Conservation (phyloP, 192 early-diverging fungal genomes). For the Entomortierella beljakovae region DNA sequence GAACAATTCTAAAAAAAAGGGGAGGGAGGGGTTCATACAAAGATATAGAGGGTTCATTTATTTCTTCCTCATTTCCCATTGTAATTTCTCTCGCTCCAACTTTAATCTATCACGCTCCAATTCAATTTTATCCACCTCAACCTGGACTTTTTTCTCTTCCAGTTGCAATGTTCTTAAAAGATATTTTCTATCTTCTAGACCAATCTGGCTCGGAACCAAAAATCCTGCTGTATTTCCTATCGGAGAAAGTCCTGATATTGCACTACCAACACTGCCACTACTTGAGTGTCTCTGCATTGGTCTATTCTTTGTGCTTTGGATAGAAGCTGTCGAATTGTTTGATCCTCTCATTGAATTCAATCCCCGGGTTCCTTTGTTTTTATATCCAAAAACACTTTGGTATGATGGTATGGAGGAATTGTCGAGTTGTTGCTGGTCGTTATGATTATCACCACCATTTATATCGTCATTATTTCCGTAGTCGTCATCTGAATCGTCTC, state of each 20-base stretch:
- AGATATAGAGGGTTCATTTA: too few species aligned
- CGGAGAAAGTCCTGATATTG: not conserved
- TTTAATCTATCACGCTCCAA: constrained; percentile 30
- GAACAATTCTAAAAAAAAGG: too few species aligned
- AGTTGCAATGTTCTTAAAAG: constrained; percentile 27
- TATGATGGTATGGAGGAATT: not conserved
- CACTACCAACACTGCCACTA: constrained; percentile 4
- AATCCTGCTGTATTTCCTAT: not conserved
- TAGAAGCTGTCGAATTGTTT: not conserved
- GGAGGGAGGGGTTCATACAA: too few species aligned
- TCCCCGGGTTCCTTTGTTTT: not conserved
- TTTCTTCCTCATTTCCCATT: constrained; percentile 40
- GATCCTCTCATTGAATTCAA: not conserved
- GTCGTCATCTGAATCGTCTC: constrained; percentile 13
- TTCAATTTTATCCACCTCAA: constrained; percentile 34
- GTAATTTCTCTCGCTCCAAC: constrained; percentile 19
- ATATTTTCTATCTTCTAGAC: constrained; percentile 20
- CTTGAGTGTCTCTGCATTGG: constrained; percentile 8
- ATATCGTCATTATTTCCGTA: constrained; percentile 4
- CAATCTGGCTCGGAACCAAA: constrained; percentile 25
- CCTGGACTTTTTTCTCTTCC: constrained; percentile 33
- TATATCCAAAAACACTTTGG: not conserved
- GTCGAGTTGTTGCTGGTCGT: not conserved
- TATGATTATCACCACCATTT: not conserved
- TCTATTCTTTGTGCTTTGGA: not conserved